phyloP scores from a whole-genome alignment of 2,329 filamentous ascomycete genomes.

The Fusarium transvaalense region DNA sequence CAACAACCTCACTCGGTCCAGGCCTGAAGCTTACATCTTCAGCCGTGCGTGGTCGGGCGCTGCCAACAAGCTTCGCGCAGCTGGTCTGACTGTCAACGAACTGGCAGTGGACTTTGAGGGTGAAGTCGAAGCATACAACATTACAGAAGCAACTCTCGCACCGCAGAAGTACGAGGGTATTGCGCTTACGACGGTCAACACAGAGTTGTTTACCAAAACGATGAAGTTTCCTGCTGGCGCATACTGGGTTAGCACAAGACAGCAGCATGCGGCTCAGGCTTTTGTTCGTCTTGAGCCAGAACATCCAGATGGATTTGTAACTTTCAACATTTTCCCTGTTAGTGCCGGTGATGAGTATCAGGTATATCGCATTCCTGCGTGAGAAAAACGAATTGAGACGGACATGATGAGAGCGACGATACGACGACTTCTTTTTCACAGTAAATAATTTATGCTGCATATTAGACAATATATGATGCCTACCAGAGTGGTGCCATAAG shows the following conservation, averaged over 20 bases:
- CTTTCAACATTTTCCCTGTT: slow-evolving; percentile 49
- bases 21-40: slow-evolving; percentile 51
- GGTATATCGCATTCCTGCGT: slow-evolving; percentile 43
- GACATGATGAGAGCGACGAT: background rate
- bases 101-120: slow-evolving; percentile 43
- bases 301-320: slow-evolving; percentile 50
- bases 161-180: slow-evolving; percentile 47
- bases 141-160: slow-evolving; percentile 37
- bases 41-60: slow-evolving; percentile 47
- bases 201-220: slow-evolving; percentile 27
- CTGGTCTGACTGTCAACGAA: slow-evolving; percentile 45
- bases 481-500: background rate
- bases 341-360: slow-evolving; percentile 50
- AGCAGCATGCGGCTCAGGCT: slow-evolving; percentile 50
- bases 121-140: slow-evolving; percentile 47
- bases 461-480: background rate
- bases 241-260: slow-evolving; percentile 50
- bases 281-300: slow-evolving; percentile 51
- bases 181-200: slow-evolving; percentile 43
- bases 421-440: background rate
- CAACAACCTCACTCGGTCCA: slow-evolving; percentile 48
- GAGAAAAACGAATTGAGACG: background rate
- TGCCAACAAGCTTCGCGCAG: slow-evolving; percentile 43
- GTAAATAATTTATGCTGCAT: background rate
- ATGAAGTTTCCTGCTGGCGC: slow-evolving; percentile 47